These are phyloP conservation scores for Beauveria bassiana DNA, from an alignment of 2,329 filamentous ascomycete genomes.

Conservation along the genomic window DNA sequence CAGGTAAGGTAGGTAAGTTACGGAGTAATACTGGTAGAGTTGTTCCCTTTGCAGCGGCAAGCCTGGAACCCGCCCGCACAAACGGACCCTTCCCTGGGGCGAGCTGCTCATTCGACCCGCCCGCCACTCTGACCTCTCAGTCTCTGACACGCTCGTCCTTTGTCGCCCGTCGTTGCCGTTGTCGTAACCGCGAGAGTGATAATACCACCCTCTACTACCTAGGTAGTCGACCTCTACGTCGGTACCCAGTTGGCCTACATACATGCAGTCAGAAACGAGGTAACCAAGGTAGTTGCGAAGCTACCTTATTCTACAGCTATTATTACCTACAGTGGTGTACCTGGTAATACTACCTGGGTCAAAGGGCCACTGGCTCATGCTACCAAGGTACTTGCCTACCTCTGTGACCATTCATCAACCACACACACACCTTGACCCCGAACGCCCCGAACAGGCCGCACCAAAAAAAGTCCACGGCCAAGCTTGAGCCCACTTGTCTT, in stretches of 20 bases:
- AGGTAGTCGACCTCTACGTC: too few relatives aligned
- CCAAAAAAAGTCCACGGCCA: background rate
- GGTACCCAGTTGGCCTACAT: too few relatives aligned
- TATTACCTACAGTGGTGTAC: too few relatives aligned
- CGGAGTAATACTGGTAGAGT: background rate
- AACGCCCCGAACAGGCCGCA: background rate
- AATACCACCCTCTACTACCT: too few relatives aligned
- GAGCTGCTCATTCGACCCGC: constrained; percentile 6
- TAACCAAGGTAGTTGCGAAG: too few relatives aligned
- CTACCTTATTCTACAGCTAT: too few relatives aligned
- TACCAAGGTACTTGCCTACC: background rate
- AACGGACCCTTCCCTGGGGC: constrained; percentile 6
- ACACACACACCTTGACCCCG: too few relatives aligned
- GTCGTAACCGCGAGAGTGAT: too few relatives aligned
- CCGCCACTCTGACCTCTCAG: constrained; percentile 6
- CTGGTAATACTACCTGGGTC: too few relatives aligned
- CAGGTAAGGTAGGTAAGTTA: background rate
- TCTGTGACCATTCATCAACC: background rate
- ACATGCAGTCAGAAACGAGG: too few relatives aligned
- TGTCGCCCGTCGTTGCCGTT: too few relatives aligned
- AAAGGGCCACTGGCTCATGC: background rate
- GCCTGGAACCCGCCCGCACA: background rate
- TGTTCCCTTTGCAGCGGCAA: background rate
- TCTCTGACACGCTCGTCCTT: constrained; percentile 6
- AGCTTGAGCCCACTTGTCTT: background rate